These are phyloP conservation scores for Apiotrichum laibachii DNA, from an alignment of 1,284 basidiomycete genomes.

Conservation along the genomic window DNA sequence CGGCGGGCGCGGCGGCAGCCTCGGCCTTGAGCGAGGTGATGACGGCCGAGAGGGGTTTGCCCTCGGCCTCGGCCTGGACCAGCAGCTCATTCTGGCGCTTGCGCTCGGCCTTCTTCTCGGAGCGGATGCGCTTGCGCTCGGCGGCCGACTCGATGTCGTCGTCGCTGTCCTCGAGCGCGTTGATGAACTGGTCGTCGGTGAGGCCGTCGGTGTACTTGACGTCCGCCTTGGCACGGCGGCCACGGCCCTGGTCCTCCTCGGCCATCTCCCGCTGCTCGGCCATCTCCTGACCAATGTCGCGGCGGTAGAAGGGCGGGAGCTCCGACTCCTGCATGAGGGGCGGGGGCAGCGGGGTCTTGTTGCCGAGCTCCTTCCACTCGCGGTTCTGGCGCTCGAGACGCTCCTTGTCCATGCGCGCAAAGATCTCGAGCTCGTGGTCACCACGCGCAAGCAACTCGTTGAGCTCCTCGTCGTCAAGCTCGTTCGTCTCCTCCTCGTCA, in stretches of 20 bases:
- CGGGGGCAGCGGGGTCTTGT: constrained; percentile 73
- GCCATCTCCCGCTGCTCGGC: constrained; percentile 32
- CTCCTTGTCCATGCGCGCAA: constrained; percentile 80
- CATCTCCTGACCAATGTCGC: constrained; percentile 55
- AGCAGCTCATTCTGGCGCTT: constrained; percentile 42
- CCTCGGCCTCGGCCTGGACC: constrained; percentile 42
- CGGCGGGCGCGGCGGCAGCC: constrained; percentile 8
- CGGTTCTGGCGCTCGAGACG: constrained; percentile 70
- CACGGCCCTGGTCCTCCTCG: constrained; percentile 74
- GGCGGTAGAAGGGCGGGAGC: constrained; percentile 87
- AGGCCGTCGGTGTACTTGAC: constrained; percentile 95
- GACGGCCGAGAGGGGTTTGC: constrained; percentile 37
- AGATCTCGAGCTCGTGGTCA: constrained; percentile 75
- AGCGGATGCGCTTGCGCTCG: constrained; percentile 36
- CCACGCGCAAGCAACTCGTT: constrained; percentile 88
- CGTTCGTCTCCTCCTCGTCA: constrained; percentile 86
- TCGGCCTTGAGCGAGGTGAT: constrained; percentile 29
- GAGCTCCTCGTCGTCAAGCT: constrained; percentile 95
- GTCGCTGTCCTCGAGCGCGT: constrained; percentile 78
- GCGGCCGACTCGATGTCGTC: constrained; percentile 67
- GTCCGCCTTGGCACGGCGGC: constrained; percentile 74
- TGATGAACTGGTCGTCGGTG: constrained; percentile 88
- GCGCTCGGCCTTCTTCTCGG: constrained; percentile 38
- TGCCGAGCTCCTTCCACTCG: constrained; percentile 70
- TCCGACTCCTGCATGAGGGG: constrained; percentile 84